These are phyloP conservation scores for Testicularia cyperi DNA, from an alignment of 1,284 basidiomycete genomes.

Conservation along the genomic window DNA sequence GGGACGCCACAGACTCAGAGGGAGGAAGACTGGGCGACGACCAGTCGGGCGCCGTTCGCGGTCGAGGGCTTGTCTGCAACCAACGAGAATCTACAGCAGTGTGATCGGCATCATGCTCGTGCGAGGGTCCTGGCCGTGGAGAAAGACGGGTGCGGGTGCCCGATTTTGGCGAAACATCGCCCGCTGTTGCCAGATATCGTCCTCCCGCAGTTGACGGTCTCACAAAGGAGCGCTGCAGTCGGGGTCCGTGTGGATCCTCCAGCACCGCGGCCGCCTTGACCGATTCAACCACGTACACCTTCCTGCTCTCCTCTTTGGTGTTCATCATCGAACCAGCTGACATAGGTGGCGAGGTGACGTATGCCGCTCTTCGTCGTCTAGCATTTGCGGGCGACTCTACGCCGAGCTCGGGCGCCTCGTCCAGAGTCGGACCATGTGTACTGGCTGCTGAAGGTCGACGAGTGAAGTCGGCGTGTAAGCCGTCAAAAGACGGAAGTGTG, in stretches of 20 bases:
- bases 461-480: neutral
- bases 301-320: slow-evolving; percentile 12
- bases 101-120: no score
- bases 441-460: neutral
- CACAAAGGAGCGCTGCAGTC: neutral
- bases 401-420: no score
- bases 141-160: no score
- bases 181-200: no score
- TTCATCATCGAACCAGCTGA: slow-evolving; percentile 11
- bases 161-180: no score
- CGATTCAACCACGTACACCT: slow-evolving; percentile 32
- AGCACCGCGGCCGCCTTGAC: slow-evolving; percentile 31
- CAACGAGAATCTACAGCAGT: no score
- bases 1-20: slow-evolving; percentile 11
- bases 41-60: slow-evolving; percentile 23
- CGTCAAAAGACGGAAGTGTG: neutral
- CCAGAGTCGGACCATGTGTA: neutral
- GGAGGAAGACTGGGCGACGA: slow-evolving; percentile 17
- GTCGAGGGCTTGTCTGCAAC: no score
- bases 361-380: no score
- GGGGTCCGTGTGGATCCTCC: neutral
- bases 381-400: neutral
- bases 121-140: no score
- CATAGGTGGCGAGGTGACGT: slow-evolving; percentile 27
- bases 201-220: slow-evolving; percentile 21